These are phyloP conservation scores for Salix suchowensis DNA, from an alignment of 345 rosid species.

Conservation along the genomic window DNA sequence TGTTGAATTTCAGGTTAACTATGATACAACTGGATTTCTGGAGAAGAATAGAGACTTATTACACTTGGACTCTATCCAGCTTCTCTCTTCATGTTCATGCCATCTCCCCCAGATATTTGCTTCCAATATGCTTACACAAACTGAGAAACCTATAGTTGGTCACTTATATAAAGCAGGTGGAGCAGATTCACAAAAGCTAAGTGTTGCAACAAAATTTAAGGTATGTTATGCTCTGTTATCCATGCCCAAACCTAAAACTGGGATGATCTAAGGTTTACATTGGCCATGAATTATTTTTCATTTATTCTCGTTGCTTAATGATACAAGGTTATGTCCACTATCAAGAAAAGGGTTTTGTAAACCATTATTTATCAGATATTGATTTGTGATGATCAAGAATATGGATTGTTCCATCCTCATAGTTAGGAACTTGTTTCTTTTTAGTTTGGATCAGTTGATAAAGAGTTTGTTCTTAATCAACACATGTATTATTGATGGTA, in stretches of 20 bases:
- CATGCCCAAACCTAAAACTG: neutral
- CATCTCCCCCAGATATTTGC: slow-evolving; percentile 89
- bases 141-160: slow-evolving; percentile 71
- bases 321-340: neutral
- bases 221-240: slow-evolving; percentile 27
- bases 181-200: slow-evolving; percentile 91
- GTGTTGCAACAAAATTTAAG: slow-evolving; percentile 94
- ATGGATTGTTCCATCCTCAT: neutral
- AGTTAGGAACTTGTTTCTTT: neutral
- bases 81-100: slow-evolving; percentile 83
- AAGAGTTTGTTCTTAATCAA: neutral
- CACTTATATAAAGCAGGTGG: slow-evolving; percentile 91
- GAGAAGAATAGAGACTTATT: slow-evolving; percentile 96
- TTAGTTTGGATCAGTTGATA: neutral
- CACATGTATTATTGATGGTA: neutral
- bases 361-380: neutral
- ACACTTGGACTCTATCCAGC: slow-evolving; percentile 89
- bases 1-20: slow-evolving; percentile 59
- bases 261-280: neutral
- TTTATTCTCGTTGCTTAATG: neutral
- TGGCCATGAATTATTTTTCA: neutral
- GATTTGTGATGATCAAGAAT: neutral
- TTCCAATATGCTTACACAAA: slow-evolving; percentile 72
- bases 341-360: neutral
- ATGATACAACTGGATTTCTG: slow-evolving; percentile 89